Evolutionary conservation across 331 rosid genomes (phyloP).

Genomic region (Erythrophleum ivorense): DNA sequence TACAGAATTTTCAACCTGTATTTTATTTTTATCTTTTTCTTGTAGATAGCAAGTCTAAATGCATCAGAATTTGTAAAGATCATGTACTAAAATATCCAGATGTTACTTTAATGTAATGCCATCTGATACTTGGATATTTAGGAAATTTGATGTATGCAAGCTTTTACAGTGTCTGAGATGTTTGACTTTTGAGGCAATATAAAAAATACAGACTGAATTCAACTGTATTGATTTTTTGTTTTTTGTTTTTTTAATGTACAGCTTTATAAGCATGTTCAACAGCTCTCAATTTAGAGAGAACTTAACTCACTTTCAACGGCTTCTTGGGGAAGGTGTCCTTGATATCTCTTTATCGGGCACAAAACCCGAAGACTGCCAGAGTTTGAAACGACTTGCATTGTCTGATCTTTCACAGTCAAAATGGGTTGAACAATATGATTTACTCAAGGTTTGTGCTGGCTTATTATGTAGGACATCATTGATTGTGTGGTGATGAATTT

Average conservation of each 20-base stretch:
- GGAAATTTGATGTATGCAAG: background rate
- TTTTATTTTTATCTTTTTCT: background rate
- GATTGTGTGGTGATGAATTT: slow-evolving; percentile 28
- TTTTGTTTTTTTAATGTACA: slow-evolving; percentile 47
- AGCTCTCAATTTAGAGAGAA: slow-evolving; percentile 83
- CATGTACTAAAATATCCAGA: background rate
- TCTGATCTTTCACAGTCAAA: slow-evolving; percentile 62
- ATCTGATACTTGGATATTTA: slow-evolving; percentile 4
- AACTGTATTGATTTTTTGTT: slow-evolving; percentile 31
- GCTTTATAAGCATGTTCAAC: slow-evolving; percentile 75
- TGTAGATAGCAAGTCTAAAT: slow-evolving; percentile 1
- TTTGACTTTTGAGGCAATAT: slow-evolving; percentile 16
- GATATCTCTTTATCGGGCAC: slow-evolving; percentile 60
- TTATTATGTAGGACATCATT: slow-evolving; percentile 23
- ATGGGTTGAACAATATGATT: slow-evolving; percentile 80
- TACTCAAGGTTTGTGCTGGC: slow-evolving; percentile 70
- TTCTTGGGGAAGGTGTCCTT: slow-evolving; percentile 81
- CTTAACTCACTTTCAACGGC: slow-evolving; percentile 75
- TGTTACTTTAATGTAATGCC: background rate
- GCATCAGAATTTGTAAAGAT: background rate
- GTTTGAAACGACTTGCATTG: slow-evolving; percentile 67
- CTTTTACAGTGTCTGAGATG: slow-evolving; percentile 17
- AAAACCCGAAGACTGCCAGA: slow-evolving; percentile 80
- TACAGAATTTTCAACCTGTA: slow-evolving; percentile 18
- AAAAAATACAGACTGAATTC: slow-evolving; percentile 1